These are phyloP conservation scores for Taphrina pruni DNA, from an alignment of 1,139 yeast species.

Conservation along the genomic window DNA sequence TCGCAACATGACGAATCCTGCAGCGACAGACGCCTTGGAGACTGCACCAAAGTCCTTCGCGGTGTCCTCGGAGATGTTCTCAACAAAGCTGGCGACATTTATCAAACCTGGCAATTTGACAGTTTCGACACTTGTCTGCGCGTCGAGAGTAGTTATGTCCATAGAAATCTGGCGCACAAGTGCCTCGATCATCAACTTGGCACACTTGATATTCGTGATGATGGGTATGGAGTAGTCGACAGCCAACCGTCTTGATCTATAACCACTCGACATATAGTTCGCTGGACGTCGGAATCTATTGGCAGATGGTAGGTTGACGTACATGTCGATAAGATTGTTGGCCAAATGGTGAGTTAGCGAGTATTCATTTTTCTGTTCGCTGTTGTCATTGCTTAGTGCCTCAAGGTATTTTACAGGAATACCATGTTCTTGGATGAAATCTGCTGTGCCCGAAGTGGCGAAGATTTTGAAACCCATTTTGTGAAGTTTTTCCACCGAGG, in stretches of 20 bases:
- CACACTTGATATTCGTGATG: slow-evolving; percentile 97
- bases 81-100: slow-evolving; percentile 79
- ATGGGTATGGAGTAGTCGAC: slow-evolving; percentile 97
- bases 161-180: slow-evolving; percentile 71
- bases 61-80: slow-evolving; percentile 62
- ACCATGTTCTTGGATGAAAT: slow-evolving; percentile 92
- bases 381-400: slow-evolving; percentile 68
- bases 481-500: slow-evolving; percentile 79
- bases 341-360: slow-evolving; percentile 96
- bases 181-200: slow-evolving; percentile 93
- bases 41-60: slow-evolving; percentile 65
- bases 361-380: slow-evolving; percentile 63
- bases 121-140: slow-evolving; percentile 88
- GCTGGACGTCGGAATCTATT: slow-evolving; percentile 99
- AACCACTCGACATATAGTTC: slow-evolving; percentile 95
- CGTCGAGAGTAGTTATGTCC: slow-evolving; percentile 78
- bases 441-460: slow-evolving; percentile 99
- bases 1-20: slow-evolving; percentile 89
- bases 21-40: slow-evolving; percentile 72
- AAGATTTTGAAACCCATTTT: slow-evolving; percentile 87
- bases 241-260: slow-evolving; percentile 99
- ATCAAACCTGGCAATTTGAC: slow-evolving; percentile 85
- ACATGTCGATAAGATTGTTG: slow-evolving; percentile 91
- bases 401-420: slow-evolving; percentile 95
- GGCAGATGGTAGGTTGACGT: slow-evolving; percentile 94